phyloP scores from a whole-genome alignment of 2,329 filamentous ascomycete genomes.

The Xylaria sp. region DNA sequence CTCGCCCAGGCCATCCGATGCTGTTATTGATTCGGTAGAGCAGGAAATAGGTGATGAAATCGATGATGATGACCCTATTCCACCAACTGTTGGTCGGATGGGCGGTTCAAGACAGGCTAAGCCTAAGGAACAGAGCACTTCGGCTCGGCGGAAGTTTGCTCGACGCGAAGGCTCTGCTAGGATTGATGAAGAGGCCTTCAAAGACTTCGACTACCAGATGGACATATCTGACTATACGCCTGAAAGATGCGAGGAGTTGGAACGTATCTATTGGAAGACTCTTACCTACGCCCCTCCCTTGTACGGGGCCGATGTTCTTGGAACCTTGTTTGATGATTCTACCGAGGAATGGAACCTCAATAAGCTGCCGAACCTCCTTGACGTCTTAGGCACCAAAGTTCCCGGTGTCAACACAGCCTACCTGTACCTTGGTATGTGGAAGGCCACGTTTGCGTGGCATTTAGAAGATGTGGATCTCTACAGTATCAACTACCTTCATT shows the following conservation, averaged over 20 bases:
- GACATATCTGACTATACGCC: conserved; percentile 86
- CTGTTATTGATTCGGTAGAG: conserved; percentile 56
- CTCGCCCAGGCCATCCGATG: conserved; percentile 54
- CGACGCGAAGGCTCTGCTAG: conserved; percentile 76
- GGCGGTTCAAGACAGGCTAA: conserved; percentile 58
- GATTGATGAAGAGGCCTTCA: conserved; percentile 89
- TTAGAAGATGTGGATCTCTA: conserved; percentile 98
- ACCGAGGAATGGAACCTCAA: conserved; percentile 92
- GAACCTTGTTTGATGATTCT: conserved; percentile 87
- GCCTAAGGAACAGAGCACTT: conserved; percentile 74
- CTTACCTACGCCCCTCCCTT: conserved; percentile 93
- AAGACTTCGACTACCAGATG: conserved; percentile 88
- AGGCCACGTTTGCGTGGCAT: conserved; percentile 99
- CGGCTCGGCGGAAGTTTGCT: conserved; percentile 86
- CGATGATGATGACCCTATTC: conserved; percentile 48
- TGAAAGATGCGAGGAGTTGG: conserved; percentile 92
- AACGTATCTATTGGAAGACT: conserved; percentile 96
- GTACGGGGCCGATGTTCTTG: conserved; percentile 96
- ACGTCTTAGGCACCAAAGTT: conserved; percentile 92
- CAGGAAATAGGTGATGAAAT: conserved; percentile 52
- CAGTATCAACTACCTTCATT: conserved; percentile 99
- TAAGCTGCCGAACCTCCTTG: conserved; percentile 89
- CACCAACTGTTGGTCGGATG: conserved; percentile 53
- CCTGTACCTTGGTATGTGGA: conserved; percentile 99
- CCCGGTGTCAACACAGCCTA: conserved; percentile 98